These are phyloP conservation scores for Cystofilobasidium capitatum DNA, from an alignment of 768 basidiomycete genomes.

Conservation along the genomic window DNA sequence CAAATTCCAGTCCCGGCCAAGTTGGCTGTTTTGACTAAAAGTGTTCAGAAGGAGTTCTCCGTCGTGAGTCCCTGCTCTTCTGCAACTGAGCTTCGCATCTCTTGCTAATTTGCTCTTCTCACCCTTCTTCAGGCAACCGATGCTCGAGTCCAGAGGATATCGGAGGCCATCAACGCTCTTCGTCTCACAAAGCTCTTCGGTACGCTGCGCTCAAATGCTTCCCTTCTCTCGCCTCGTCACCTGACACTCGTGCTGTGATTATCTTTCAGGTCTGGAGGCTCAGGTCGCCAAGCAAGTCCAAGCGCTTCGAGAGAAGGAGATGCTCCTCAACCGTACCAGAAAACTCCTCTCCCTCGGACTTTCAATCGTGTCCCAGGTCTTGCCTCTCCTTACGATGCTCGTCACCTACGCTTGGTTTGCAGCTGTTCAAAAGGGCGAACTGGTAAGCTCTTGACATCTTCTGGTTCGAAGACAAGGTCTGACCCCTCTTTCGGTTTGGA, in stretches of 20 bases:
- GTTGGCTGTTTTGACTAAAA: conserved; percentile 48
- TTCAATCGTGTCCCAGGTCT: conserved; percentile 44
- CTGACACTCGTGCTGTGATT: neutral
- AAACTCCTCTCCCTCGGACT: conserved; percentile 49
- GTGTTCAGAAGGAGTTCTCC: conserved; percentile 42
- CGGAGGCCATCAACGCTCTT: conserved; percentile 43
- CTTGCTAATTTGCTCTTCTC: neutral
- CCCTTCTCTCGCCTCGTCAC: neutral
- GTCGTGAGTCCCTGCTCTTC: conserved; percentile 36
- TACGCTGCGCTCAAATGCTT: neutral
- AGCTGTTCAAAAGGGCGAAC: conserved; percentile 16
- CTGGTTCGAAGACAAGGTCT: no score
- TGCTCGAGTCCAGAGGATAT: conserved; percentile 53
- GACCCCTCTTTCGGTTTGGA: no score
- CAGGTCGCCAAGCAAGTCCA: conserved; percentile 47
- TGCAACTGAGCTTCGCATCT: neutral
- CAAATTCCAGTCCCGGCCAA: conserved; percentile 50
- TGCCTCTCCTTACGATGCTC: conserved; percentile 59
- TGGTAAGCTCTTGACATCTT: no score
- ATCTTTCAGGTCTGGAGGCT: conserved; percentile 39
- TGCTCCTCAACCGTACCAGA: conserved; percentile 40
- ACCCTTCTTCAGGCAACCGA: conserved; percentile 43
- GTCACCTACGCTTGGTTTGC: no score
- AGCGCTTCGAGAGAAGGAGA: neutral
- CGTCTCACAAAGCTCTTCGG: conserved; percentile 65